phyloP scores from a whole-genome alignment of 257 asterid species.

The Nicotiana sylvestris region DNA sequence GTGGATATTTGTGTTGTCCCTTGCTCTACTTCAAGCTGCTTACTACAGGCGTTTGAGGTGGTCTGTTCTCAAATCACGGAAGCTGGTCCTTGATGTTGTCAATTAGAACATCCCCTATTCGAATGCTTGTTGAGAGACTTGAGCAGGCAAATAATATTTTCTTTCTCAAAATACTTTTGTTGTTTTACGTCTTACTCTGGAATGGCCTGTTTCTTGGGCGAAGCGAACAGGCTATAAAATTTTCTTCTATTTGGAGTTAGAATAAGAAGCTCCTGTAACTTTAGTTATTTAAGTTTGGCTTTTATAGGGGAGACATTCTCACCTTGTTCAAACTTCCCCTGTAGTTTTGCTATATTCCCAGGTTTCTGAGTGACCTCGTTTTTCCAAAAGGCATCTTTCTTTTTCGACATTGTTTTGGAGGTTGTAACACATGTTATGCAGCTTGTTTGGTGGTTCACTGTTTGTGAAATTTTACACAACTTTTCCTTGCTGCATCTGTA shows the following conservation, averaged over 20 bases:
- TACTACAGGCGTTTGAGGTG: slow-evolving; percentile 61
- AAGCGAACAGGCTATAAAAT: neutral
- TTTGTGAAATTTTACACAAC: neutral
- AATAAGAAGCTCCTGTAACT: slow-evolving; percentile 1
- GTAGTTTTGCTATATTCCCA: neutral
- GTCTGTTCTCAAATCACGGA: slow-evolving; percentile 66
- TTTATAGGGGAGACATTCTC: slow-evolving; percentile 7
- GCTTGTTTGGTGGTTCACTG: neutral
- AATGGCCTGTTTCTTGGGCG: neutral
- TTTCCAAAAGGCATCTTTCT: neutral
- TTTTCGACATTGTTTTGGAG: neutral
- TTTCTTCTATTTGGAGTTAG: neutral
- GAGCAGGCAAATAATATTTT: slow-evolving; percentile 12
- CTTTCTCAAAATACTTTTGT: neutral
- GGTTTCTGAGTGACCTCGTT: neutral
- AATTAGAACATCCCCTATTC: slow-evolving; percentile 25
- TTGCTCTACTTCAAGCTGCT: slow-evolving; percentile 67
- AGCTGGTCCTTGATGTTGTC: slow-evolving; percentile 67
- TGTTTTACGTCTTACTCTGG: neutral
- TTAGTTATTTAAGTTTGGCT: neutral
- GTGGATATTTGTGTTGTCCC: slow-evolving; percentile 62
- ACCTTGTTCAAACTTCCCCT: neutral
- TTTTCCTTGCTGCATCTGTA: neutral
- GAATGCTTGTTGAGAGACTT: neutral
- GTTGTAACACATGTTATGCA: neutral